Evolutionary conservation across 2,329 filamentous ascomycete genomes (phyloP).

Genomic region (Delphinella strobiligena): DNA sequence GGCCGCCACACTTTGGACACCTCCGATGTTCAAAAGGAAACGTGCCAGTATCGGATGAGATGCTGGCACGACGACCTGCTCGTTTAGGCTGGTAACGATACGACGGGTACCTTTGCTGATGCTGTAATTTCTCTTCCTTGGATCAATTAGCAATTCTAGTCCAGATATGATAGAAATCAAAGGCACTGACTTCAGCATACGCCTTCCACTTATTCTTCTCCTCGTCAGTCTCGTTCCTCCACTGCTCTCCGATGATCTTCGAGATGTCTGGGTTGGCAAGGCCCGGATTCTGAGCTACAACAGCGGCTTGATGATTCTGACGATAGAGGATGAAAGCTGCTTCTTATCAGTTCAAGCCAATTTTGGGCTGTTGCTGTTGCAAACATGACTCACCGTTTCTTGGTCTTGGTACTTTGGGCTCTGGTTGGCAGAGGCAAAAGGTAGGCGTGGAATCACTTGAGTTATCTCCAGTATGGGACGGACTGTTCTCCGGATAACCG

Average conservation of each 20-base stretch:
- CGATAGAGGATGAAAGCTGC: slow-evolving; percentile 96
- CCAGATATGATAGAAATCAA: too few species aligned
- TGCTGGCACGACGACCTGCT: slow-evolving; percentile 31
- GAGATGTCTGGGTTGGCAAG: slow-evolving; percentile 92
- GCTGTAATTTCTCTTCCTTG: slow-evolving; percentile 76
- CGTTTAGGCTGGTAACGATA: slow-evolving; percentile 85
- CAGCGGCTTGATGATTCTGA: slow-evolving; percentile 75
- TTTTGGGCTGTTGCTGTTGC: slow-evolving; percentile 13
- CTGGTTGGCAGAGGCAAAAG: slow-evolving; percentile 58
- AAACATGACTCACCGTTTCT: slow-evolving; percentile 48
- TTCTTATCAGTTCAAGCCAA: slow-evolving; percentile 22
- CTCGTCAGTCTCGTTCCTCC: slow-evolving; percentile 63
- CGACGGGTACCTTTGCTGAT: slow-evolving; percentile 80
- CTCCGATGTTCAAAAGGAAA: slow-evolving; percentile 29
- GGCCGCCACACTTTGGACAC: slow-evolving; percentile 62
- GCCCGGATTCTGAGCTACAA: slow-evolving; percentile 73
- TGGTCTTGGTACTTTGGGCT: slow-evolving; percentile 58
- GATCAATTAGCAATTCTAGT: background rate
- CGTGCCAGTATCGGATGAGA: slow-evolving; percentile 13
- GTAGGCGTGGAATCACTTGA: slow-evolving; percentile 34
- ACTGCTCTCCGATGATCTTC: slow-evolving; percentile 91
- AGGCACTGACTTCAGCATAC: slow-evolving; percentile 57
- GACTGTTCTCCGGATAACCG: slow-evolving; percentile 16
- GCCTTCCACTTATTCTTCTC: slow-evolving; percentile 78
- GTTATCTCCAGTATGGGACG: slow-evolving; percentile 17